Evolutionary conservation across 73 alveolate species (phyloP).

Genomic region (Uronychia setigera): DNA sequence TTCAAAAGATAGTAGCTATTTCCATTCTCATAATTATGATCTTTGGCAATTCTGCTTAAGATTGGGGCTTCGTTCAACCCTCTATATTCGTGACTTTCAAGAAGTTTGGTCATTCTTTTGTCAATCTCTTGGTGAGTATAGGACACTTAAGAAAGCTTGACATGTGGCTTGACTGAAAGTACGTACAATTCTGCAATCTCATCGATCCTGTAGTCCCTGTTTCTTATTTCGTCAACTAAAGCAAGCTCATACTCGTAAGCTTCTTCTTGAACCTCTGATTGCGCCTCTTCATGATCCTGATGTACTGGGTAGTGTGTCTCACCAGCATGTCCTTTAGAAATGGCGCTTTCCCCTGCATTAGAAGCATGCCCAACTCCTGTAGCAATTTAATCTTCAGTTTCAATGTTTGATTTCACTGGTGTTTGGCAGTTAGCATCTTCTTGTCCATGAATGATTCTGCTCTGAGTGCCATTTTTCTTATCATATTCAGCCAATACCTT

Average conservation of each 20-base stretch:
- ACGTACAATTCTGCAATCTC: background rate
- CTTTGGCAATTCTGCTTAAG: background rate
- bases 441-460: no score
- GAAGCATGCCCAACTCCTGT: no score
- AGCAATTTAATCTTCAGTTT: no score
- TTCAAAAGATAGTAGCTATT: background rate
- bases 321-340: no score
- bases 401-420: no score
- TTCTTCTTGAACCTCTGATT: no score
- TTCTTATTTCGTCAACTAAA: background rate
- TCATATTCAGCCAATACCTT: no score
- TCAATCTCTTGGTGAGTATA: background rate
- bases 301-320: no score
- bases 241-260: background rate
- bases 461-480: no score
- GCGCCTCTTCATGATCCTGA: no score
- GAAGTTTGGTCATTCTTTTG: background rate
- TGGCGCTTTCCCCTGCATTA: no score
- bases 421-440: no score
- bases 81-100: background rate
- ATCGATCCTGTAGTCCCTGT: background rate
- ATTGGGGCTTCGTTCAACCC: background rate
- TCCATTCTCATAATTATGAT: background rate
- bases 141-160: background rate
- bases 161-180: background rate